A percentile compares a stretch with the other conserved stretches of the same genome.
Conservation (phyloP, 805 yeast genomes). For the Metschnikowia henanensis region DNA sequence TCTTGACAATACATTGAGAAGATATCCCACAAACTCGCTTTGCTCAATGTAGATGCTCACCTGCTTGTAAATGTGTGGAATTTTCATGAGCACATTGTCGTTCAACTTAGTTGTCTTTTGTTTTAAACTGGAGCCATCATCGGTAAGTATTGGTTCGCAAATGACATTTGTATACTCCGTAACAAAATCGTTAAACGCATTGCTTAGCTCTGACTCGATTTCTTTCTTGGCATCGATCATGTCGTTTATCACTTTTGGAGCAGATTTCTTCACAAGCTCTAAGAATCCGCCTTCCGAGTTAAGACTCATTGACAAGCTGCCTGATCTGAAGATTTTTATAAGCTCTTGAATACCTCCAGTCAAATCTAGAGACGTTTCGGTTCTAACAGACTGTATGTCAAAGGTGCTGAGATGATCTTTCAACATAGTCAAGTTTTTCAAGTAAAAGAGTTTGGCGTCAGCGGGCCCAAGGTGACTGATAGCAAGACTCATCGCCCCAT, state of each 20-base stretch:
- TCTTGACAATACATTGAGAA: constrained; percentile 41
- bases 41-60: constrained; percentile 60
- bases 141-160: constrained; percentile 39
- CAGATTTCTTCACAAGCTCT: constrained; percentile 60
- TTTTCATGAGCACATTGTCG: constrained; percentile 47
- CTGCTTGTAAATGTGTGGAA: constrained; percentile 56
- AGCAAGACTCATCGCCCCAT: constrained; percentile 49
- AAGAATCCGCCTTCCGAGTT: constrained; percentile 37
- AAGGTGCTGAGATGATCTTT: constrained; percentile 68
- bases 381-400: constrained; percentile 74
- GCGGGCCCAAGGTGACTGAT: constrained; percentile 45
- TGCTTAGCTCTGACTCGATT: constrained; percentile 69
- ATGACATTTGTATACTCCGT: constrained; percentile 47
- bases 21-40: constrained; percentile 34
- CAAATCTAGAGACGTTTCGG: constrained; percentile 78
- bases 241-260: constrained; percentile 77
- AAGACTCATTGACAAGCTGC: constrained; percentile 46
- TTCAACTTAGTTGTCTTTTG: constrained; percentile 44
- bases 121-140: constrained; percentile 19
- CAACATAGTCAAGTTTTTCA: constrained; percentile 70
- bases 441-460: constrained; percentile 64
- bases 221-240: constrained; percentile 78
- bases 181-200: constrained; percentile 67
- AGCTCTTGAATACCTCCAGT: constrained; percentile 61
- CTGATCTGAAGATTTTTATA: constrained; percentile 36